Evolutionary conservation across 176 grass and related monocot genomes (phyloP), one percentile per base, ranked within the genome.

Genomic region (Oryza coarctata): DNA sequence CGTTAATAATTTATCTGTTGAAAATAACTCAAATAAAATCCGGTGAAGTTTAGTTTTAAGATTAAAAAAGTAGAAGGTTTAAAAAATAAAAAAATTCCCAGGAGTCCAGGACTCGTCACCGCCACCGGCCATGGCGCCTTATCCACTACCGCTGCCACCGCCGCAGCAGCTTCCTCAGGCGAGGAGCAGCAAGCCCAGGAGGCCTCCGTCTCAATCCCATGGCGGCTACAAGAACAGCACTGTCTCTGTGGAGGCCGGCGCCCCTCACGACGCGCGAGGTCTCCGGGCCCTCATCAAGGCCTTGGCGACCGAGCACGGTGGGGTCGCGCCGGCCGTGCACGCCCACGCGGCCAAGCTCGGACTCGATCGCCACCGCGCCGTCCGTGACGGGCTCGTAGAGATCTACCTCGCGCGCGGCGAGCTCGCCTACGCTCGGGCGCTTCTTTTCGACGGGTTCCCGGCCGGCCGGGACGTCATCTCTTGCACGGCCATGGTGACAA

Each of bases 401-500:
- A 50, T 91, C 34, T 91, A 91, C 40, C 80, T 83, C 15, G 17
- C 79, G 1, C 23, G 66, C 33, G 85, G 85, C 29, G 66, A 78
- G 6, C 58, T 62, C 15, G 69, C 18, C 3, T 9, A 38, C 1
- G 74, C 86, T 1, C 1, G 4, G 0, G 40, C 66, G 13, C 50
- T 90, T 0, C 50, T 90, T 0, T 83, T 83, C 58, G 23, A 55
- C 40, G 31, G 22, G 14, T 82, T 85, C 63, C 89, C 78, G 1
- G 44, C 12, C 27, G 44, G 62, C 22, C 79, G 43, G 1, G 88
- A 90, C 73, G 82, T 90, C 13, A 65, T 90, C 0, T 90, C 91
- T 1, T 94, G 91, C 88, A 90, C 91, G 5, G 44, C 79, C 26
- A 14, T 94, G 78, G 77, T 94, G 32, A 88, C 88, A 0, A 68